Evolutionary conservation across 2,329 filamentous ascomycete species (phyloP).

Genomic region (Oidium heveae): DNA sequence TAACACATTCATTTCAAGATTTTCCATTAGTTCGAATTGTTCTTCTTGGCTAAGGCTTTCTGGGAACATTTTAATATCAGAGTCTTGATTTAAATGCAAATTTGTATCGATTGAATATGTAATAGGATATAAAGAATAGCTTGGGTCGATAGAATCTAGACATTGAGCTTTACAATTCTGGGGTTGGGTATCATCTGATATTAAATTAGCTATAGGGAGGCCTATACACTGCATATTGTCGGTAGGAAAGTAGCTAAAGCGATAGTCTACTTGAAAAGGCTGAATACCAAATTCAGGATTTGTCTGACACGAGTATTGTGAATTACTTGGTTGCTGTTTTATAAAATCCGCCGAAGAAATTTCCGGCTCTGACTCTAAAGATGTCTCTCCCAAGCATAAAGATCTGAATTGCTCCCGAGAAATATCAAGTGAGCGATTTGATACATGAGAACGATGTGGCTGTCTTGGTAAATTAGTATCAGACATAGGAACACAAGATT

Average conservation of each 20-base stretch:
- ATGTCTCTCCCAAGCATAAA: constrained; percentile 29
- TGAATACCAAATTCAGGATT: constrained; percentile 41
- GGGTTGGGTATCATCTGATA: constrained; percentile 4
- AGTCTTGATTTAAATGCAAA: constrained; percentile 18
- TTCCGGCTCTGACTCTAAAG: constrained; percentile 18
- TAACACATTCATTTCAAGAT: constrained; percentile 44
- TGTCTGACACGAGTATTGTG: constrained; percentile 18
- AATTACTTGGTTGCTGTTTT: constrained; percentile 23
- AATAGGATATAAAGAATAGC: constrained; percentile 12
- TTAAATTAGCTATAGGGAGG: constrained; percentile 10
- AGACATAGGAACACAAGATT: constrained; percentile 14
- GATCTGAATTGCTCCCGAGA: constrained; percentile 26
- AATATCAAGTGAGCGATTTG: constrained; percentile 17
- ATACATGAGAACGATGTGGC: constrained; percentile 6
- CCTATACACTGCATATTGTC: constrained; percentile 17
- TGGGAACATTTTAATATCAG: constrained; percentile 23
- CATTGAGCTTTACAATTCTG: constrained; percentile 3
- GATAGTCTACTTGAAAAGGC: constrained; percentile 25
- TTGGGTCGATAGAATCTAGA: constrained; percentile 7
- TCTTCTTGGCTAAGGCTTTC: constrained; percentile 57
- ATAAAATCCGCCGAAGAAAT: constrained; percentile 3
- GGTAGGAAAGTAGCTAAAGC: constrained; percentile 39
- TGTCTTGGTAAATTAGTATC: constrained; percentile 22
- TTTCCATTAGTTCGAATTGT: constrained; percentile 60
- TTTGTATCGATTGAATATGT: constrained; percentile 10